phyloP scores from a whole-genome alignment of 768 basidiomycete genomes.

The Phanerochaete sordida region DNA sequence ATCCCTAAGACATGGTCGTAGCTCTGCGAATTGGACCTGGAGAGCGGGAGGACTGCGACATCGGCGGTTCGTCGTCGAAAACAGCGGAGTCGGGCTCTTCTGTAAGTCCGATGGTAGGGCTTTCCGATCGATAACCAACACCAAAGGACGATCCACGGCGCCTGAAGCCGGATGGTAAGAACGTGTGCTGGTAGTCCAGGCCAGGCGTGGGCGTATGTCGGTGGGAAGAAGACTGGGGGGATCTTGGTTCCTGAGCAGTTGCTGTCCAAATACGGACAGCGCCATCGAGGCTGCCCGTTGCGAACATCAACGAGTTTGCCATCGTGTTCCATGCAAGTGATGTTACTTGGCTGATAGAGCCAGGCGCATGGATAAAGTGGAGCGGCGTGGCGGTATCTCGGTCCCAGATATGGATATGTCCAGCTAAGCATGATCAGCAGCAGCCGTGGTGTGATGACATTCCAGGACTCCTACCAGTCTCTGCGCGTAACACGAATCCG shows the following conservation, averaged over 20 bases:
- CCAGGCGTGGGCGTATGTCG: neutral
- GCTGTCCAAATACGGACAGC: slow-evolving; percentile 1
- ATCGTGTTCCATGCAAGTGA: slow-evolving; percentile 6
- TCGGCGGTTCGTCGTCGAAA: neutral
- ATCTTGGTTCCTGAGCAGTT: neutral
- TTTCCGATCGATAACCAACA: neutral
- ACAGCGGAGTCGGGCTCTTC: neutral
- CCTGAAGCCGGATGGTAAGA: neutral
- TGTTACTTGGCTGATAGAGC: neutral
- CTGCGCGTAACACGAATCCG: slow-evolving; percentile 3
- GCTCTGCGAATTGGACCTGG: neutral
- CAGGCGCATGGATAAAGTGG: neutral
- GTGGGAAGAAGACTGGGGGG: neutral
- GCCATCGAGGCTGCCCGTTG: slow-evolving; percentile 6
- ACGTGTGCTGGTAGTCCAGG: neutral
- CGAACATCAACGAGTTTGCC: neutral
- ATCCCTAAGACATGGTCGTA: neutral
- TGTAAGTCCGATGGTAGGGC: neutral
- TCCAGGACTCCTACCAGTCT: neutral
- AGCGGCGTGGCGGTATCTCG: slow-evolving; percentile 4
- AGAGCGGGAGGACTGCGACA: neutral
- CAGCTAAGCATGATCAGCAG: neutral
- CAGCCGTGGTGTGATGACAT: neutral
- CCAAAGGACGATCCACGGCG: slow-evolving; percentile 1
- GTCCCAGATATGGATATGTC: slow-evolving; percentile 9